phyloP scores from a whole-genome alignment of 2,329 filamentous ascomycete genomes.

The Nemania diffusa region DNA sequence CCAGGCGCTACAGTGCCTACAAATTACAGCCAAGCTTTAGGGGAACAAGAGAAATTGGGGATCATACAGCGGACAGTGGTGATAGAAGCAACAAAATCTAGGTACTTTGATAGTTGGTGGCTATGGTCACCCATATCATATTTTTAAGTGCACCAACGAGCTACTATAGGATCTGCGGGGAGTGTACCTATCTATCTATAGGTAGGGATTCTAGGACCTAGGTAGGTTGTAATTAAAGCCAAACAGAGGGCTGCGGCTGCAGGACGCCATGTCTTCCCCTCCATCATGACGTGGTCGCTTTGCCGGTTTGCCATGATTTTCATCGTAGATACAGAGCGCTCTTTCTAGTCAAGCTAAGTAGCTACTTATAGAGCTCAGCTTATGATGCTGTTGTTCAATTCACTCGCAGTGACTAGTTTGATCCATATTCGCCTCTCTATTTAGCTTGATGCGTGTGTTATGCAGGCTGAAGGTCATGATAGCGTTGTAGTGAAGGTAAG shows the following conservation, averaged over 20 bases:
- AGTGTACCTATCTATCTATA: too few relatives aligned
- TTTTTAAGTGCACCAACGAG: too few relatives aligned
- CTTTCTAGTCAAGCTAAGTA: background rate
- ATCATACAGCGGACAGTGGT: too few relatives aligned
- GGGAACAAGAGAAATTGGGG: too few relatives aligned
- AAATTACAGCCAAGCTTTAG: too few relatives aligned
- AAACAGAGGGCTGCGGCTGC: background rate
- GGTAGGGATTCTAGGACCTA: too few relatives aligned
- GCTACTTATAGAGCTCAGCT: background rate
- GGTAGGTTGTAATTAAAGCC: background rate
- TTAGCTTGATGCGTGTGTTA: too few relatives aligned
- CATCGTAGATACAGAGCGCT: background rate
- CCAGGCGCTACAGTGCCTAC: too few relatives aligned
- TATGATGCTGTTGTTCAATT: background rate
- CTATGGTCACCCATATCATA: too few relatives aligned
- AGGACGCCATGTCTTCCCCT: background rate
- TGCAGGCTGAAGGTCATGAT: background rate
- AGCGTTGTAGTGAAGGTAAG: background rate
- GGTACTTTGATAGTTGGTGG: too few relatives aligned
- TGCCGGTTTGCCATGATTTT: background rate
- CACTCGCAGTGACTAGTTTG: background rate
- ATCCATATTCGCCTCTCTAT: background rate
- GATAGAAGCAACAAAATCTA: too few relatives aligned
- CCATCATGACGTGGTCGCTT: background rate
- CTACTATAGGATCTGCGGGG: too few relatives aligned